Evolutionary conservation across 2,329 filamentous ascomycete species (phyloP), one percentile per base, ranked within the genome.

Genomic region (Alternaria sp.): DNA sequence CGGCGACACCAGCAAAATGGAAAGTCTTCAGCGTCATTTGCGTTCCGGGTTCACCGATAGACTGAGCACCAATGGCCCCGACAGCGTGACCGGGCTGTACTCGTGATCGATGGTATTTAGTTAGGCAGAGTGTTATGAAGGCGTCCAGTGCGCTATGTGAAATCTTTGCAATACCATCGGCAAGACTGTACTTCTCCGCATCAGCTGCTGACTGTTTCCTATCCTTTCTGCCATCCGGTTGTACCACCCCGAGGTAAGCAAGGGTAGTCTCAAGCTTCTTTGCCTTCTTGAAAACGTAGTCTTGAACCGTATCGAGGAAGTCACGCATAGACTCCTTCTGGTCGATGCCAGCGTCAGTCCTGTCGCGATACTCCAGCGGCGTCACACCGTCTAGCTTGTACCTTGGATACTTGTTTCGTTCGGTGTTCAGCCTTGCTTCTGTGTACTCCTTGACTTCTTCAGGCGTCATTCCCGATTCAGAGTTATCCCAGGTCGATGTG

Each of bases 1-100:
- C 94, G 44, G 95, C 95, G 66, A 99, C 95, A 91, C 95, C 95
- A 76, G 95, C 95, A 84, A 99, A 99, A 91, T 98, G 95, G 88
- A 98, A 98, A 76, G 95, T 98, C 82, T 98, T 98, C 66, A 99
- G 83, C 1, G 95, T 99, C 95, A 99, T 99, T 80, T 99, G 95
- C 0, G 95, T 99, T 77, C 95, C 95, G 0, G 95, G 95, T 75
- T 99, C 95, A 81, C 95, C 95, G 71, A 99, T 99, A 1, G 94
- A 98, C 79, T 99, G 95, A 1, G 95, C 95, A 67, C 95, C 95
- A 38, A 98, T 93, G 16, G 95, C 95, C 64, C 95, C 95, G 0
- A 99, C 95, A 5, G 95, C 94, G 74, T 98, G 94, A 3, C 95
- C 95, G 12, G 95, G 94, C 77, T 99, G 94, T 20, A 97, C 92